phyloP scores from a whole-genome alignment of 2,329 filamentous ascomycete species.

The Cucurbitaria berberidis region DNA sequence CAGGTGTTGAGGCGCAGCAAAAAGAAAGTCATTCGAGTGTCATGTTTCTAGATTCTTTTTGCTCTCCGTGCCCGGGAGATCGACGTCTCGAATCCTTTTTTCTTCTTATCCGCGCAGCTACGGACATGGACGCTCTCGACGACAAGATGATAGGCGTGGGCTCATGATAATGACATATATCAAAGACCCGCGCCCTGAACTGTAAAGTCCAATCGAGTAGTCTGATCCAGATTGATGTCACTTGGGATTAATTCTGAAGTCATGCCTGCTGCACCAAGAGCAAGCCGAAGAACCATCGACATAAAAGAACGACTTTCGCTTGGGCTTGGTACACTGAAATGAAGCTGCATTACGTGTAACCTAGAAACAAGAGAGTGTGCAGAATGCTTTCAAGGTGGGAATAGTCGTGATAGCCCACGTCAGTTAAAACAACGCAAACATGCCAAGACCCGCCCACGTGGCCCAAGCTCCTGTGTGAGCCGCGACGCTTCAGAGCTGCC shows the following conservation, averaged over 20 bases:
- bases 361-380: not conserved
- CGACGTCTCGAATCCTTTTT: conserved; percentile 2
- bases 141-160: not conserved
- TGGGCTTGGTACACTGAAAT: not conserved
- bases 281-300: not conserved
- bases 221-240: not conserved
- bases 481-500: conserved; percentile 25
- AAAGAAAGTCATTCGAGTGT: conserved; percentile 2
- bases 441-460: conserved; percentile 12
- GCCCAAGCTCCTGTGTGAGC: conserved; percentile 15
- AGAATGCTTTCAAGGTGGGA: not conserved
- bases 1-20: not conserved
- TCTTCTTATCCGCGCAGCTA: not conserved
- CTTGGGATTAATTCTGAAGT: not conserved
- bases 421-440: conserved; percentile 6
- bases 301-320: not conserved
- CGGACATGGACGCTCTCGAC: not conserved
- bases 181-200: not conserved
- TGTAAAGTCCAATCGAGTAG: not conserved
- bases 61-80: conserved; percentile 8
- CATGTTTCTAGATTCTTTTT: not conserved
- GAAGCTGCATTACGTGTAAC: not conserved
- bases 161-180: not conserved
- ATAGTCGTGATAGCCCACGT: not conserved
- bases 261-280: not conserved